Evolutionary conservation across 2,329 filamentous ascomycete species (phyloP).

Genomic region (Sporothrix protearum): DNA sequence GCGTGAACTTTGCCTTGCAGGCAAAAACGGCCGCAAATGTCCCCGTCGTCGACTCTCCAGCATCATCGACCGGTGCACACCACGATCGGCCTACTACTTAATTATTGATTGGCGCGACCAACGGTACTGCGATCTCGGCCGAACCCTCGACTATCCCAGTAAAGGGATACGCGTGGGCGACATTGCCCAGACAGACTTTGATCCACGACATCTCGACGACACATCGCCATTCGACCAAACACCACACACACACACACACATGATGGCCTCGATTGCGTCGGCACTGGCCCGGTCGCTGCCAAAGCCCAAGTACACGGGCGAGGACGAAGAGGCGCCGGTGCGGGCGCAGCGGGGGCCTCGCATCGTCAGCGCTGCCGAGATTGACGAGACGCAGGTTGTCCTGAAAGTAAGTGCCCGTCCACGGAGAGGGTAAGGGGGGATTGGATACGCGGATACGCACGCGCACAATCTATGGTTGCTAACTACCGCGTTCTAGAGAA

Average conservation of each 20-base stretch:
- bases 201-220: not conserved
- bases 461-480: no score
- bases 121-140: no score
- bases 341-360: slow-evolving; percentile 76
- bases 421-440: not conserved
- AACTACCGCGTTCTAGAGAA: slow-evolving; percentile 48
- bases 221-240: not conserved
- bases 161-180: not conserved
- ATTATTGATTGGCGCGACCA: not conserved
- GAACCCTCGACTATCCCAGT: not conserved
- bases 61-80: not conserved
- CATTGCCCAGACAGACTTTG: no score
- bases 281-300: slow-evolving; percentile 78
- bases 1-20: slow-evolving; percentile 21
- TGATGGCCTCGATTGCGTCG: slow-evolving; percentile 64
- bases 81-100: not conserved
- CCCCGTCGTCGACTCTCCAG: not conserved
- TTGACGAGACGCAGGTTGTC: slow-evolving; percentile 83
- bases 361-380: slow-evolving; percentile 72
- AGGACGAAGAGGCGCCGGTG: slow-evolving; percentile 74
- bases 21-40: not conserved
- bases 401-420: slow-evolving; percentile 55
- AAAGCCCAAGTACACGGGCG: slow-evolving; percentile 85
- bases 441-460: not conserved
- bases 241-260: not conserved